Percentiles rank a stretch among this genome's conserved stretches.
Evolutionary conservation across 441 rosid species (phyloP).

Genomic region (Populus hybrid): DNA sequence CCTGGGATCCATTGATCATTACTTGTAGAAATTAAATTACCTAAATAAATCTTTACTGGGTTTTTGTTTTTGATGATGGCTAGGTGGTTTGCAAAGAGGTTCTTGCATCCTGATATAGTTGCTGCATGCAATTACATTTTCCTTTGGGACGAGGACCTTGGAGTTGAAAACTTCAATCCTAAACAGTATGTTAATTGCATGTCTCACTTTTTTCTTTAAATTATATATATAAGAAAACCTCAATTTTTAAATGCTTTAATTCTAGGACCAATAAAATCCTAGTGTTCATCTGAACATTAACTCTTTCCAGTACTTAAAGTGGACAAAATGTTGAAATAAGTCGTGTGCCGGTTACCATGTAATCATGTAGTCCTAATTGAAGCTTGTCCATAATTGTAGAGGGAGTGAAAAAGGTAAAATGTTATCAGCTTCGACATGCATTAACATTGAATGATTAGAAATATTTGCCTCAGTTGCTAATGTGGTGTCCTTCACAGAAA

Average conservation of each 20-base stretch:
- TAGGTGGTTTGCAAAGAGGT: conserved; percentile 91
- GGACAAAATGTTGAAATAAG: not conserved
- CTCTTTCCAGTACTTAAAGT: not conserved
- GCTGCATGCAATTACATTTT: conserved; percentile 56
- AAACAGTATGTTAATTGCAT: conserved; percentile 31
- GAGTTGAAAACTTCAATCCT: conserved; percentile 61
- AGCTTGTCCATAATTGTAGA: not conserved
- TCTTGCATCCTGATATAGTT: conserved; percentile 72
- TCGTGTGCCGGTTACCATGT: not conserved
- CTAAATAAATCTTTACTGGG: not conserved
- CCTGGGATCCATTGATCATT: not conserved
- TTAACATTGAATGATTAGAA: not conserved
- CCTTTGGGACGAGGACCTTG: conserved; percentile 83
- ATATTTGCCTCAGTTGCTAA: not conserved
- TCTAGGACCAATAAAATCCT: not conserved
- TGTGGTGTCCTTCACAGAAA: not conserved
- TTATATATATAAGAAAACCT: too few species aligned
- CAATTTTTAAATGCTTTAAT: not conserved
- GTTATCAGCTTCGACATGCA: not conserved
- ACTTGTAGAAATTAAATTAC: not conserved
- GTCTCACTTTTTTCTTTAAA: not conserved
- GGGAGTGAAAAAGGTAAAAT: not conserved
- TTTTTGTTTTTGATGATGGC: conserved; percentile 11
- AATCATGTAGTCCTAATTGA: not conserved
- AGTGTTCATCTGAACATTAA: not conserved